A percentile compares a stretch with the other conserved stretches of the same genome.
phyloP scores from a whole-genome alignment of 345 rosid genomes.

The Fremontodendron californicum region DNA sequence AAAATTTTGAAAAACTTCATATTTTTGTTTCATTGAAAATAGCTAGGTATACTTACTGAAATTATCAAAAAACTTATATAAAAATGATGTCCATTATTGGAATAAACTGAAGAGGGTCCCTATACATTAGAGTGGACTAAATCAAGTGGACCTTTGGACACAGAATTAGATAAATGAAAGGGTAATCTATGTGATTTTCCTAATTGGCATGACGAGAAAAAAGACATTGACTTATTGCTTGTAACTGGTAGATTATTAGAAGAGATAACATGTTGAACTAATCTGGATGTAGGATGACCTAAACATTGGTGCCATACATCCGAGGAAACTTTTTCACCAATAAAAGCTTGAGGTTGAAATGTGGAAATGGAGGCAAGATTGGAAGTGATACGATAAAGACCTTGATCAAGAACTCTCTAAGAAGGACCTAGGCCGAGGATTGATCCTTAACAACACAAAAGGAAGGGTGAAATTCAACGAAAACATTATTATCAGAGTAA shows the following conservation, averaged over 20 bases:
- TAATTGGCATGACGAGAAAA: not conserved
- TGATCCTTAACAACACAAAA: not conserved
- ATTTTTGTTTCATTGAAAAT: no score
- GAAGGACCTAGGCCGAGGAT: not conserved
- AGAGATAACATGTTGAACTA: not conserved
- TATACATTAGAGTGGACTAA: no score
- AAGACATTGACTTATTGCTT: not conserved
- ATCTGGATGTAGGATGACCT: not conserved
- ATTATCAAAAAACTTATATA: no score
- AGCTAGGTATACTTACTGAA: no score
- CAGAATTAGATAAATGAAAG: no score
- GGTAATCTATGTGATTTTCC: not conserved
- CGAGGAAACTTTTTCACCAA: not conserved
- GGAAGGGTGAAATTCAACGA: not conserved
- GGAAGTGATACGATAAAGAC: not conserved
- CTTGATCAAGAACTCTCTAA: not conserved
- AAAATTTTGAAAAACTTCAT: no score
- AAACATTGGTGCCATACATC: not conserved
- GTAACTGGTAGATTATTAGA: no score
- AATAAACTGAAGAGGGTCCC: no score
- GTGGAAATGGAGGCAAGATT: not conserved
- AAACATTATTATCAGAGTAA: not conserved
- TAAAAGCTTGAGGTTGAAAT: not conserved
- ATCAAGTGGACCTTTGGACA: no score
- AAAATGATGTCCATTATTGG: no score